These are phyloP conservation scores for Botrytis deweyae DNA, from an alignment of 2,329 filamentous ascomycete genomes.

Conservation along the genomic window DNA sequence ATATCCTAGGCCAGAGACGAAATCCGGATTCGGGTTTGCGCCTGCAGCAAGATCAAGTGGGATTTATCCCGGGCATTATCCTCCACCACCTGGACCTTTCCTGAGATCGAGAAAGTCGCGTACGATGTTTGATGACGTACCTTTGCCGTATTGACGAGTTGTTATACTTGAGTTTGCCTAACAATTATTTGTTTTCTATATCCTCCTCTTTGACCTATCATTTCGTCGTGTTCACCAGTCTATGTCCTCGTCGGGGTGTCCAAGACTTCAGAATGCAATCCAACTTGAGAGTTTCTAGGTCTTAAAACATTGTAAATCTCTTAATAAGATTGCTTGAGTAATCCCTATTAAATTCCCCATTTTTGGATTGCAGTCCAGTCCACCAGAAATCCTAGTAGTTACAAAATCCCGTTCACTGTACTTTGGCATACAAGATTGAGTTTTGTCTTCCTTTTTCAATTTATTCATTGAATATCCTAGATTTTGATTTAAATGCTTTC, in stretches of 20 bases:
- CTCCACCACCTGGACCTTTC: not conserved
- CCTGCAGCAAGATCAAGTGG: not conserved
- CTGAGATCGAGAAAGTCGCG: conserved; percentile 3
- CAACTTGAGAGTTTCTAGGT: too few species aligned
- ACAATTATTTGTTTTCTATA: not conserved
- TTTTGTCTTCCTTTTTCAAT: not conserved
- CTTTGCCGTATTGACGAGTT: not conserved
- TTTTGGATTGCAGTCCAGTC: not conserved
- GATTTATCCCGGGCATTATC: not conserved
- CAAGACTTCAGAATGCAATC: not conserved
- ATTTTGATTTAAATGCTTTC: not conserved
- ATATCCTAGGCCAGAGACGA: not conserved
- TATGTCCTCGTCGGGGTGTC: not conserved
- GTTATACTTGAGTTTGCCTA: not conserved
- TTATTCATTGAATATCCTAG: not conserved
- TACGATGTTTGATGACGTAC: not conserved
- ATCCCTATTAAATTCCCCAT: fast-evolving
- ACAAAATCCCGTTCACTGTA: not conserved
- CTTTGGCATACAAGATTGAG: not conserved
- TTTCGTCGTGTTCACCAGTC: not conserved
- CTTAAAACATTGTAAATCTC: not conserved
- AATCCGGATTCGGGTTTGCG: not conserved
- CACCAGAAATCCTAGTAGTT: not conserved
- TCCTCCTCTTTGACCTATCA: not conserved
- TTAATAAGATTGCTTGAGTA: not conserved